A percentile compares a stretch with the other conserved stretches of the same genome.
Conservation (phyloP, 768 basidiomycete species). For the Cystofilobasidium ferigula region DNA sequence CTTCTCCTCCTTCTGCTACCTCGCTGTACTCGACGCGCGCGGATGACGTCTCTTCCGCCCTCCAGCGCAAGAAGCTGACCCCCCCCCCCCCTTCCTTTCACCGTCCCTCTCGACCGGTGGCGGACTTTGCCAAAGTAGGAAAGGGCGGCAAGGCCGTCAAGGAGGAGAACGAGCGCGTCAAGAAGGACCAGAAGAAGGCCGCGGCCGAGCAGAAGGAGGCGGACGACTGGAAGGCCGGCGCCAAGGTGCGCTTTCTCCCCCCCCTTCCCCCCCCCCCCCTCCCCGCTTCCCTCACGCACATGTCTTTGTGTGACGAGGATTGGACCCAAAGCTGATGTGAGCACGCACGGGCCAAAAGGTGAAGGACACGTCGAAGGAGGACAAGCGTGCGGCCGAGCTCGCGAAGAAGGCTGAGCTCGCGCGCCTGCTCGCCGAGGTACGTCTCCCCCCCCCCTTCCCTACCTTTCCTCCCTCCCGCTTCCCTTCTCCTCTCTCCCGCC, state of each 20-base stretch:
- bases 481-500: neutral
- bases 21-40: too few relatives aligned
- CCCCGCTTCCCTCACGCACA: neutral
- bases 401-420: conserved; percentile 23
- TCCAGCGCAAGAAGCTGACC: too few relatives aligned
- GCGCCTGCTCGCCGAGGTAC: conserved; percentile 18
- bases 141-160: conserved; percentile 27
- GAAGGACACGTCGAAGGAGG: conserved; percentile 27
- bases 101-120: neutral
- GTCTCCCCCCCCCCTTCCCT: too few relatives aligned
- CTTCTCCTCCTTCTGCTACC: neutral
- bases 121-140: too few relatives aligned
- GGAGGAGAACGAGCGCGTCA: conserved; percentile 25
- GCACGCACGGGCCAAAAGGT: neutral
- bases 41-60: neutral
- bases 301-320: too few relatives aligned
- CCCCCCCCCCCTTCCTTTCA: neutral
- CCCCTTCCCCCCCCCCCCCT: neutral
- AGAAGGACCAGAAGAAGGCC: conserved; percentile 7
- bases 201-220: conserved; percentile 20
- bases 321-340: too few relatives aligned
- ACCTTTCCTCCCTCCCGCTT: neutral
- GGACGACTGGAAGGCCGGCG: conserved; percentile 24
- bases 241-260: conserved; percentile 8
- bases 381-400: conserved; percentile 24